These are phyloP conservation scores for Aspergillus sclerotialis DNA, from an alignment of 2,329 filamentous ascomycete genomes.

Conservation along the genomic window DNA sequence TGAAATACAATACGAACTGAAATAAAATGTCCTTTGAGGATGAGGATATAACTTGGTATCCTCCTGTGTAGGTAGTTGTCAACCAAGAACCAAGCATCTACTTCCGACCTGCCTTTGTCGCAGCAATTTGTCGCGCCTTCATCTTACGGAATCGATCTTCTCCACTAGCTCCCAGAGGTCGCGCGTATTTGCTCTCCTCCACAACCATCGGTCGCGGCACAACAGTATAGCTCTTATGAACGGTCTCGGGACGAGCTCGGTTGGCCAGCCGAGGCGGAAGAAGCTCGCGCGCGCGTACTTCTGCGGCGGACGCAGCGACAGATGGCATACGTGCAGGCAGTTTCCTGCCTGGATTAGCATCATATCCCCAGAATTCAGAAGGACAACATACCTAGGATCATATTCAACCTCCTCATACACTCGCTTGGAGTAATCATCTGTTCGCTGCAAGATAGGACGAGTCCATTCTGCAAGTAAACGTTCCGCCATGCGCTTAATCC, in stretches of 20 bases:
- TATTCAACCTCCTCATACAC: constrained; percentile 52
- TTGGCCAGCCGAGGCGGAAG: constrained; percentile 49
- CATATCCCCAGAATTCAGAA: constrained; percentile 1
- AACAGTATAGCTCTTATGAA: constrained; percentile 55
- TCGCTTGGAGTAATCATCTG: constrained; percentile 89
- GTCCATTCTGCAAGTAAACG: constrained; percentile 93
- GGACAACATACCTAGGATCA: constrained; percentile 45
- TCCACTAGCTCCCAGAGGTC: constrained; percentile 40
- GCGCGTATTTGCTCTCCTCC: constrained; percentile 38
- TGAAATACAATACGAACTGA: too few relatives aligned
- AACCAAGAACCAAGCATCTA: constrained; percentile 10
- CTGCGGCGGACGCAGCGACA: constrained; percentile 36
- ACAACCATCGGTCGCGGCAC: constrained; percentile 53
- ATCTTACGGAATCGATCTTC: constrained; percentile 44
- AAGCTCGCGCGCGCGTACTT: constrained; percentile 46
- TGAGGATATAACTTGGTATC: too few relatives aligned
- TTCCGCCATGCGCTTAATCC: constrained; percentile 91
- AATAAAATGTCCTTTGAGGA: too few relatives aligned
- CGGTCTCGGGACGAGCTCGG: constrained; percentile 52
- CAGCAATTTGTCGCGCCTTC: constrained; percentile 41
- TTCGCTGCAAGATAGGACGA: constrained; percentile 84
- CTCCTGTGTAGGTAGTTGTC: too few relatives aligned
- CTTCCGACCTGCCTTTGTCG: constrained; percentile 33
- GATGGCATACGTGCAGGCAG: constrained; percentile 27
- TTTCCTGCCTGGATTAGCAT: constrained; percentile 21